A percentile compares a stretch with the other conserved stretches of the same genome.
These are phyloP conservation scores for Ceratocystis eucalypticola DNA, from an alignment of 2,329 filamentous ascomycete genomes.

Conservation along the genomic window DNA sequence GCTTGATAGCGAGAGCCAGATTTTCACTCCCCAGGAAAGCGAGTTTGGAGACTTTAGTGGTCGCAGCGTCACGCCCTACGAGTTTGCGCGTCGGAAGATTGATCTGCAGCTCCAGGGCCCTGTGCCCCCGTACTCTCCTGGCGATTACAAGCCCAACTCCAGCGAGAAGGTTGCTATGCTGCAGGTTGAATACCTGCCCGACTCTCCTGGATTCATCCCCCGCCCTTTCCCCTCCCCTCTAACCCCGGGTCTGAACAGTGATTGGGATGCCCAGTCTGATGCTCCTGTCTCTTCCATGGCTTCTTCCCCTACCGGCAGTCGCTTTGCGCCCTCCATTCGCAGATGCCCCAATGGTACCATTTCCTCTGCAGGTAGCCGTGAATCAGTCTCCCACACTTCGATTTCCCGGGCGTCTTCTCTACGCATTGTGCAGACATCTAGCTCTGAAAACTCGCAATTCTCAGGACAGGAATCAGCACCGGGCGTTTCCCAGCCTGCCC, in stretches of 20 bases:
- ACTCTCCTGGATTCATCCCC: constrained; percentile 15
- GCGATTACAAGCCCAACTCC: constrained; percentile 19
- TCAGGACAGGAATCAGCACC: not conserved
- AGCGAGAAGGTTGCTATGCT: constrained; percentile 13
- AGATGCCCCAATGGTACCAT: constrained; percentile 1
- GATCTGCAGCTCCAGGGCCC: constrained; percentile 39
- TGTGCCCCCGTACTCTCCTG: constrained; percentile 37
- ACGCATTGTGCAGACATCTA: constrained; percentile 1
- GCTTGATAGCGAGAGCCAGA: constrained; percentile 29
- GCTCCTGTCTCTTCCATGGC: constrained; percentile 15
- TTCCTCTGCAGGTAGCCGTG: not conserved
- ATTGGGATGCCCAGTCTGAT: constrained; percentile 7
- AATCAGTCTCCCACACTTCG: not conserved
- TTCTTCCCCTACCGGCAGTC: not conserved
- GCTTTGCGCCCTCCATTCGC: constrained; percentile 1
- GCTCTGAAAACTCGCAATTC: not conserved
- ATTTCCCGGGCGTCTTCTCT: constrained; percentile 2
- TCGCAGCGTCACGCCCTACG: constrained; percentile 35
- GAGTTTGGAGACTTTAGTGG: constrained; percentile 28
- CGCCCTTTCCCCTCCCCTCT: constrained; percentile 19
- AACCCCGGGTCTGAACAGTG: constrained; percentile 1
- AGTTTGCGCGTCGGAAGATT: constrained; percentile 37
- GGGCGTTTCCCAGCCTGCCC: not conserved
- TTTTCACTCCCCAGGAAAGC: not conserved
- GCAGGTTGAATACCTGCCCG: constrained; percentile 18